Evolutionary conservation across 2,329 filamentous ascomycete species (phyloP), one percentile per base, ranked within the genome.

Genomic region (Fusarium beomiforme): DNA sequence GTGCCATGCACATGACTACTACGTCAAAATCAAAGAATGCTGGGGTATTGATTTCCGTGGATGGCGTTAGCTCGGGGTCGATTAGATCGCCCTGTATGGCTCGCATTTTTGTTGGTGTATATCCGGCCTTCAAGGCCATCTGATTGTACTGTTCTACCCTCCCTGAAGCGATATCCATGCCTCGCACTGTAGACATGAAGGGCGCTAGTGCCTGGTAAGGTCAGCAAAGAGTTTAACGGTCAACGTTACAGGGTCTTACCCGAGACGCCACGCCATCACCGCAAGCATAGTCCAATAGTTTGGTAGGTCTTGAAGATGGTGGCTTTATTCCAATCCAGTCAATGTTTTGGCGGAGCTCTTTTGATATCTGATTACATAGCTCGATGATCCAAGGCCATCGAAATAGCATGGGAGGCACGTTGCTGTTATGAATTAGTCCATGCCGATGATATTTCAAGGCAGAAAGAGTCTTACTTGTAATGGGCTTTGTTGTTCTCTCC

Each of bases 111-210:
- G 71, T 67, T 0, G 67, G 58, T 1, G 64, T 46, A 31, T 77
- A 71, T 2, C 75, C 75, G 19, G 71, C 64, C 19, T 77, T 72
- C 4, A 59, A n/a, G 0, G 77, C 79, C 53, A 71, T 70, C 8
- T 64, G 17, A 49, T 81, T 81, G 71, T 79, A 82, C 57, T 77
- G 72, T 4, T 73, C 63, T 8, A 75, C 75, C 75, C 81, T 81
- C 21, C 70, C 69, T 0, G 75, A 67, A 2, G 81, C 80, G 26
- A 82, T 75, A 53, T 82, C 81, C 29, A 82, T 76, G 11, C 81
- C 81, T 41, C 77, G 75, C 13, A 79, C 73, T 4, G 53, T 67
- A 4, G 76, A 72, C 23, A 81, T 70, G n/a, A 75, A 78, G 0
- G 78, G 70, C 9, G 73, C 68, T 11, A 82, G 67, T 1, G 80